Base-by-base conservation (phyloP, 257 asterid genomes). In the Solanum chmielewskii region DNA sequence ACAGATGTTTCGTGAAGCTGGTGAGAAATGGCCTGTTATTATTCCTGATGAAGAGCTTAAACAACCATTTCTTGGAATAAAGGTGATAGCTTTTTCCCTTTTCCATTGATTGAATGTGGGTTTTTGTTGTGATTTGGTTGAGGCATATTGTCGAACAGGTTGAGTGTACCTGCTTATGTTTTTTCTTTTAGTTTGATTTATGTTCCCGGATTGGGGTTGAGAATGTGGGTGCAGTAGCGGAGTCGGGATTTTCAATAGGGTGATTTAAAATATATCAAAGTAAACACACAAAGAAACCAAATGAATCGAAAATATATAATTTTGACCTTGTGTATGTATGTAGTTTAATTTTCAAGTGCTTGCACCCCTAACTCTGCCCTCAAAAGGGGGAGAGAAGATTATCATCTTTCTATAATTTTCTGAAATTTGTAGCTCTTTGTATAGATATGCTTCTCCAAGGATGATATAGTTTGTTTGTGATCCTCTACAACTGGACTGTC, bases 1-100 rank as follows among this genome's bases (percentile, higher is more conserved):
- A 90, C 98, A 94, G 91, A 94, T 95, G 98, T 97, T 97, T 87
- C 94, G 92, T 20, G 98, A 96, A 66, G 98, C 97, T 23, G 98
- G 98, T 69, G 98, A 96, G 95, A 90, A 94, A 64, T 97, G 99
- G 98, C 98, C 99, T 16, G 98, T 97, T 56, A 25, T 94, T 29
- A 91, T 97, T 66, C 98, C 98, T 12, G 92, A 90, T 6, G 91
- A 90, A n/a, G 99, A 97, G 94, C 92, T 97, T 70, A 68, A 83
- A 9, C 88, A 64, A 12, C 96, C 98, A 23, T 93, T 93, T 60
- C 88, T 86, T 15, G 98, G 98, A 33, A 95, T 92, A 75, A 95
- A 95, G 98, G 98, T 95, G 45, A 9, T 60, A 12, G 37, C 41
- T 60, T 31, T 68, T 35, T 11, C 39, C 23, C 7, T 42, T 76